Conservation (phyloP, 352 stramenopile genomes). For the Globisporangium abappressorium region DNA sequence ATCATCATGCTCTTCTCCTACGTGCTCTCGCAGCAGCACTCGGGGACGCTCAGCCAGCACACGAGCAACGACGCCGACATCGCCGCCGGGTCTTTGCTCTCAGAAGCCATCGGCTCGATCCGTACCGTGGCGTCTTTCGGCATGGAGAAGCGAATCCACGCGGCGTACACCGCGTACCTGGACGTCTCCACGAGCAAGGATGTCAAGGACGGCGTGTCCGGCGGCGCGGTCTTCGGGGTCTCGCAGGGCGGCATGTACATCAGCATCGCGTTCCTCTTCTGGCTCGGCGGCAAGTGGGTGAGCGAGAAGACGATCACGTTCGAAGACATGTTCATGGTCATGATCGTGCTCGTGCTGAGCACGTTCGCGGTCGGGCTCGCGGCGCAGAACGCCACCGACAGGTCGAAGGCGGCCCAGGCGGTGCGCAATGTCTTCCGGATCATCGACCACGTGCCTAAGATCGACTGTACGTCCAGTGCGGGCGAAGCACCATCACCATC, state of each 20-base stretch:
- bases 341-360: conserved; percentile 38
- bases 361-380: conserved; percentile 32
- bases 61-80: conserved; percentile 43
- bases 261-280: conserved; percentile 65
- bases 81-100: conserved; percentile 34
- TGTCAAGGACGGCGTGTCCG: conserved; percentile 35
- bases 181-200: conserved; percentile 25
- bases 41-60: conserved; percentile 33
- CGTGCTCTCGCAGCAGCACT: conserved; percentile 38
- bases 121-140: conserved; percentile 43
- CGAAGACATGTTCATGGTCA: conserved; percentile 38
- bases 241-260: conserved; percentile 54
- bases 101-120: conserved; percentile 48
- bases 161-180: conserved; percentile 22
- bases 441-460: conserved; percentile 39
- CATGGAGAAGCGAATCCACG: conserved; percentile 25
- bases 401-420: conserved; percentile 27
- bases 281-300: conserved; percentile 50
- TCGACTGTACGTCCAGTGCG: not conserved
- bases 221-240: conserved; percentile 47
- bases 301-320: conserved; percentile 34
- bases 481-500: not conserved
- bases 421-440: conserved; percentile 47
- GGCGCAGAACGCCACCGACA: conserved; percentile 27
- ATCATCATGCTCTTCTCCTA: conserved; percentile 34